Evolutionary conservation across 495 filamentous ascomycete genomes (phyloP), one percentile per base, ranked within the genome.

Genomic region (Penicillium coprophilum): DNA sequence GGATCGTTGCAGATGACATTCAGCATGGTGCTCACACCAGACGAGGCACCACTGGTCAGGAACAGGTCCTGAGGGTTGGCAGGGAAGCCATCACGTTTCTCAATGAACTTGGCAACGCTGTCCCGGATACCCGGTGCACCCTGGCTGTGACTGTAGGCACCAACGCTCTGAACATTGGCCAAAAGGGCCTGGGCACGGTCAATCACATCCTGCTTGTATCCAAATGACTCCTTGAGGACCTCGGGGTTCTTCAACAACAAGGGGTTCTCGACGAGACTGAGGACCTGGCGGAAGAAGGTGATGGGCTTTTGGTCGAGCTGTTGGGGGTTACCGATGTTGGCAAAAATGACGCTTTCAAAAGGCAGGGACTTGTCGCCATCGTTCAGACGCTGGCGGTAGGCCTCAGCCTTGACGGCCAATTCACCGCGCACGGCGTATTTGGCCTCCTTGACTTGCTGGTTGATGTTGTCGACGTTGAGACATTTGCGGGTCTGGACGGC

Each of bases 231-330:
- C 66, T 76, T 85, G 72, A 82, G 85, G 23, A 70, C 84, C 59
- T 92, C 84, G 63, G 89, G 81, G 56, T 92, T 84, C 63, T 96
- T 83, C 50, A 98, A 77, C 9, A 98, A 78, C 43, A 72, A 59
- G 4, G 94, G 94, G 78, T 97, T 91, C 75, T 98, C 94, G 52
- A 98, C 78, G 46, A 98, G 73, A 78, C 91, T 96, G 66, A 96
- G 81, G 11, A 97, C 95, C 76, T 98, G 95, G 53, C 94, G 87
- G 86, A 98, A 96, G 82, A 96, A 98, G 61, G 93, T 97, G 66
- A 98, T 91, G 62, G 94, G 94, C 80, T 96, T 94, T 80, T 98
- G 94, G 75, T 95, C 94, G 53, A 98, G 86, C 75, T 97, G 95
- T 69, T 98, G 94, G 7, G 95, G 94, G 77, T 98, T 98, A 61